Conservation (phyloP, 345 rosid genomes). For the Populus ilicifolia region DNA sequence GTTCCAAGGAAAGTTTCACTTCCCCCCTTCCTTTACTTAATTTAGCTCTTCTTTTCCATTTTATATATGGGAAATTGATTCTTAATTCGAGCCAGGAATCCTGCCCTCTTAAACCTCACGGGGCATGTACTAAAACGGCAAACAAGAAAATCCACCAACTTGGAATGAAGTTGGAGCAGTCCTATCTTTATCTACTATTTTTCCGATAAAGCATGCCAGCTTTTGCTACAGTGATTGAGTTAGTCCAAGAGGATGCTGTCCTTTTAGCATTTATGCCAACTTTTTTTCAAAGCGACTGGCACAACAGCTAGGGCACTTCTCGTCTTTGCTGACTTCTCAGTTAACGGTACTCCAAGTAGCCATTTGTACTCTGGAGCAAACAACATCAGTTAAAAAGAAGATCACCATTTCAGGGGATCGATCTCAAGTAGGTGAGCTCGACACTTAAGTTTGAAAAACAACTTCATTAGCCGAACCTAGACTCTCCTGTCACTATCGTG, state of each 20-base stretch:
- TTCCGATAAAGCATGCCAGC: constrained; percentile 26
- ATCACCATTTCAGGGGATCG: background rate
- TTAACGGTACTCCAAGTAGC: background rate
- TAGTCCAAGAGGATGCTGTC: background rate
- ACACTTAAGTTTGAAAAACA: background rate
- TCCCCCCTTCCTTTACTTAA: background rate
- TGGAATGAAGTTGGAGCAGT: background rate
- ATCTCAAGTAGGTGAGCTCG: background rate
- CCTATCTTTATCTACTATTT: constrained; percentile 9
- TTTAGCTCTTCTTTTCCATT: background rate
- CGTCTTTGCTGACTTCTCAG: background rate
- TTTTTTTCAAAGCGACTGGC: background rate
- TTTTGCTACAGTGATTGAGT: constrained; percentile 11
- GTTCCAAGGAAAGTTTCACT: constrained; percentile 29
- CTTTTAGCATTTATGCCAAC: background rate
- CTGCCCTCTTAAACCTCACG: constrained; percentile 45
- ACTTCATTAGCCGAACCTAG: background rate
- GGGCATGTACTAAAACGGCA: constrained; percentile 32
- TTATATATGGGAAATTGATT: constrained; percentile 27
- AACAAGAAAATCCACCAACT: constrained; percentile 29
- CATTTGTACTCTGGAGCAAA: background rate
- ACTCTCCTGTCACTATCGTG: background rate
- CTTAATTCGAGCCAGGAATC: constrained; percentile 43
- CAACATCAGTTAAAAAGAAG: background rate
- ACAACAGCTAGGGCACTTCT: background rate